A percentile compares a stretch with the other conserved stretches of the same genome.
Evolutionary conservation across 257 asterid species (phyloP).

Genomic region (Nicotiana attenuata): DNA sequence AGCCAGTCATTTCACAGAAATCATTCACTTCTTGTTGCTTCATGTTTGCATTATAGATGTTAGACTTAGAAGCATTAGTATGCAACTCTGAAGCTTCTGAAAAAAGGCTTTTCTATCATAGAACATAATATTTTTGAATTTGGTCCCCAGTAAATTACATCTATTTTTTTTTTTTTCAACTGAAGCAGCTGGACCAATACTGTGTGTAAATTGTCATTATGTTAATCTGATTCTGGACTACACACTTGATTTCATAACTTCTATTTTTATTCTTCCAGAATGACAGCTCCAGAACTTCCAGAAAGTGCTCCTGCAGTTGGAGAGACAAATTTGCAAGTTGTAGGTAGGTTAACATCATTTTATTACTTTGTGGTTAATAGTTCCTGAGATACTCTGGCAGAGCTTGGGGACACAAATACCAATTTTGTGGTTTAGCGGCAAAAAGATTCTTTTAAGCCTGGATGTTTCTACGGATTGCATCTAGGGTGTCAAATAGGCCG

Average conservation of each 20-base stretch:
- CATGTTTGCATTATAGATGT: too few relatives aligned
- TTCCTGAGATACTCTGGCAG: not conserved
- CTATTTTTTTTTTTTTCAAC: not conserved
- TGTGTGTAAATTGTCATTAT: not conserved
- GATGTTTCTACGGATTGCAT: not conserved
- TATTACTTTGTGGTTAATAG: not conserved
- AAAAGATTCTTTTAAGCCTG: too few relatives aligned
- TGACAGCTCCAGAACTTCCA: constrained; percentile 94
- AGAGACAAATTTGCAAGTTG: constrained; percentile 68
- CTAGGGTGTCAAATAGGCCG: not conserved
- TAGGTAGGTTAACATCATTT: constrained; percentile 24
- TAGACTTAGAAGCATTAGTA: too few relatives aligned
- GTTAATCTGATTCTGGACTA: not conserved
- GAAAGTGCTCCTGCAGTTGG: constrained; percentile 69
- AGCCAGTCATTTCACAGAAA: too few relatives aligned
- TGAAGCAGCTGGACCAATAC: not conserved
- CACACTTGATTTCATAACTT: not conserved
- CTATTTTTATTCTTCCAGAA: constrained; percentile 28
- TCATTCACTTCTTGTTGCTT: too few relatives aligned
- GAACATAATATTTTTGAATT: not conserved
- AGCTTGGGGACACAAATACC: not conserved
- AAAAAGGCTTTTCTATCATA: too few relatives aligned
- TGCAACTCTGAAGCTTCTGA: too few relatives aligned
- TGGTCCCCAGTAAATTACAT: not conserved
- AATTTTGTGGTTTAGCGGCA: not conserved